Percentiles rank a stretch among this genome's conserved stretches.
Evolutionary conservation across 2,329 filamentous ascomycete genomes (phyloP).

Genomic region (Aspergillus viridinutans): DNA sequence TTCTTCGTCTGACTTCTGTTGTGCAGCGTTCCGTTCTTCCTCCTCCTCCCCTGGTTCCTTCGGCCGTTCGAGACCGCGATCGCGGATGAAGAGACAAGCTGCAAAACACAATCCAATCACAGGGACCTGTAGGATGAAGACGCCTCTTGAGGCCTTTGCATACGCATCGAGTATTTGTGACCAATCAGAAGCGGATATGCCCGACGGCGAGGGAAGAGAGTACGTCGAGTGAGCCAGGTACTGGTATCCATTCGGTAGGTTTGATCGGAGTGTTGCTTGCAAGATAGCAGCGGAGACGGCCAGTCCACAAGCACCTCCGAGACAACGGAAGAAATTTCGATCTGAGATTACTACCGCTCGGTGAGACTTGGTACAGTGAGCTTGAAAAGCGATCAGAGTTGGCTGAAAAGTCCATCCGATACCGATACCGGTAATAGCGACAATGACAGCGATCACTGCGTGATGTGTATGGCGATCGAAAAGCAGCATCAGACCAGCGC

Average conservation of each 20-base stretch:
- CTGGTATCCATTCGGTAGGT: constrained; percentile 37
- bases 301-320: constrained; percentile 57
- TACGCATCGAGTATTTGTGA: constrained; percentile 48
- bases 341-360: constrained; percentile 60
- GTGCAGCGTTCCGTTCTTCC: constrained; percentile 26
- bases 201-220: constrained; percentile 25
- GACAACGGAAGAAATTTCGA: constrained; percentile 59
- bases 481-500: constrained; percentile 50
- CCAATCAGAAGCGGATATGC: constrained; percentile 32
- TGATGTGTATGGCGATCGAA: constrained; percentile 45
- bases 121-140: constrained; percentile 56
- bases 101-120: constrained; percentile 50
- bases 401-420: constrained; percentile 53
- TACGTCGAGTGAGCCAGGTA: constrained; percentile 41
- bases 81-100: constrained; percentile 50
- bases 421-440: constrained; percentile 50
- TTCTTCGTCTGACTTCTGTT: constrained; percentile 22
- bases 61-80: constrained; percentile 43
- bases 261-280: constrained; percentile 33
- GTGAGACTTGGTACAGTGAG: constrained; percentile 53
- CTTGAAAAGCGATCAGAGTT: constrained; percentile 55
- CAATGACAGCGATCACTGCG: constrained; percentile 48
- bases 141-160: constrained; percentile 50
- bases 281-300: constrained; percentile 54
- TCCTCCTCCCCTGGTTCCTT: constrained; percentile 26